Base-by-base conservation (phyloP, 2,329 filamentous ascomycete genomes). In the Talaromyces funiculosus region DNA sequence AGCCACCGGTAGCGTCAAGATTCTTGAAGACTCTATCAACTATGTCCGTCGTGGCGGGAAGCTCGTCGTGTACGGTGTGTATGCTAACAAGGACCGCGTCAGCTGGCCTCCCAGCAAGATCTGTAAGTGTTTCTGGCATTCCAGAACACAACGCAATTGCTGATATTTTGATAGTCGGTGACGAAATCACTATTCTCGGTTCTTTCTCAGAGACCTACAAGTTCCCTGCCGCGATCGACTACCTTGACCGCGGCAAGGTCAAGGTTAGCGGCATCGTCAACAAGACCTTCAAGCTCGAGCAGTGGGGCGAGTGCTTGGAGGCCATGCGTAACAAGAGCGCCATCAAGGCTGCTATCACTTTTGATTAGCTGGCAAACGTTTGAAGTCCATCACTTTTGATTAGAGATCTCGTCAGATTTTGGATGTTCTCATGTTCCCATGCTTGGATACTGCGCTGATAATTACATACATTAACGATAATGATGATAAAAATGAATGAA, bases 181-280 rank as follows among this genome's bases (percentile, higher is more conserved):
- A 83, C 64, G 87, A 90, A 73, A 88, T 90, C 67, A 89, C 86
- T 65, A 88, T 90, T 66, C 77, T 90, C 58, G 87, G 87, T 26
- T 87, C 84, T 57, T 90, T 90, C 77, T 89, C 85, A 53, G 87
- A 90, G 73, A 88, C 86, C 24, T 88, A 86, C 75, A 89, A 87
- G 81, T 88, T 89, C 80, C 86, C 81, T 18, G 79, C 81, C 53
- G 81, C 81, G 47, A 81, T 83, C 63, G 78, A 81, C 66, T 83
- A 83, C 64, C 73, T 81, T 53, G 76, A 78, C 65, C 72, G 70
- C 2, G 75, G 73, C 49, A 75, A 77, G 67, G 70, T 78, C 45
- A 74, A 72, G 64, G 74, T 88, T 55, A 77, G 81, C 57, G 87
- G 87, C 3, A 89, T 90, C 59, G 87, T 89, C 64, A 89, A 89